Base-by-base conservation (phyloP, 352 stramenopile species). In the Phytophthora sp. region DNA sequence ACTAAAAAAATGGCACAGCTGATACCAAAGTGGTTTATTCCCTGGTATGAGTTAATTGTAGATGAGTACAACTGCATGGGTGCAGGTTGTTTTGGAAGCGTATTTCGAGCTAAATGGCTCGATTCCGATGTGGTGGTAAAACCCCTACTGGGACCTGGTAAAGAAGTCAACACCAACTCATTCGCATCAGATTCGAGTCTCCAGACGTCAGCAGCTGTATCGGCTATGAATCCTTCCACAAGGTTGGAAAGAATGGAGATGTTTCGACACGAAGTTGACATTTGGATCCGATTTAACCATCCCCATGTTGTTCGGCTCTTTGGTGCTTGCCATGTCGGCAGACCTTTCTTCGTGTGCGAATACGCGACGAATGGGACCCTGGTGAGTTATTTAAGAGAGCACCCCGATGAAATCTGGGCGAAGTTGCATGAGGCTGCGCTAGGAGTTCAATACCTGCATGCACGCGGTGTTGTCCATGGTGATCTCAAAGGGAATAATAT, bases 311-410 rank as follows among this genome's bases (percentile, higher is more conserved):
- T 59, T n/a, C 51, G 37, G 5, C 38, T 59, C 5, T 59, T 59
- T 11, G 51, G 51, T 11, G 51, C 51, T 13, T 59, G 51, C 18
- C 51, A 59, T 18, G 51, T 59, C n/a, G 51, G 51, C 1, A 59
- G 17, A 13, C 51, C 51, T 10, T 50, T 59, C 12, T 62, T 62
- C n/a, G 54, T 34, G 11, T 60, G 54, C 30, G 54, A 63, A n/a
- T 50, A 55, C 17, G 54, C 44, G 3, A 52, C 44, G 4, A 64
- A 55, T 1, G 43, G 54, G 4, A 49, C 54, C 8, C 24, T 63
- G 1, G 34, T 50, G 5, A 43, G 39, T 10, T 62, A 54, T 41
- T 11, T 62, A 2, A 18, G 24, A 17, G 17, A 26, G n/a, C 27
- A 38, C 26, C 17, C 43, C 8, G 28, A 39, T 6, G 15, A 51